A percentile compares a stretch with the other conserved stretches of the same genome.
phyloP scores from a whole-genome alignment of 805 yeast genomes.

The Brettanomyces bruxellensis region DNA sequence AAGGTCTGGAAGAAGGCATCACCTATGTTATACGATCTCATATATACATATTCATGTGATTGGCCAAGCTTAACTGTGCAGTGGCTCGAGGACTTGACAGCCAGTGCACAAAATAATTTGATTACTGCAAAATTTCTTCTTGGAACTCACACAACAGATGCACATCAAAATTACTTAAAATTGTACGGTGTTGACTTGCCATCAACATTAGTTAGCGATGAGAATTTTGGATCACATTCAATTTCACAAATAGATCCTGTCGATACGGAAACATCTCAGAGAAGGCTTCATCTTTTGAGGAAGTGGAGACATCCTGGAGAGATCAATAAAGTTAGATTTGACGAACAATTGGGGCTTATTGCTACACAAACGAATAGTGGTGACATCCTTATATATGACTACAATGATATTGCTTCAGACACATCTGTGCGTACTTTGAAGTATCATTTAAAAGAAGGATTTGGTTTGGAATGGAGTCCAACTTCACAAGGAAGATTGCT shows the following conservation, averaged over 20 bases:
- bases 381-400: constrained; percentile 35
- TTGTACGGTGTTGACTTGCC: constrained; percentile 40
- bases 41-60: constrained; percentile 57
- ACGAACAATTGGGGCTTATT: constrained; percentile 37
- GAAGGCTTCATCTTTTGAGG: constrained; percentile 30
- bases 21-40: constrained; percentile 65
- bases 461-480: constrained; percentile 61
- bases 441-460: constrained; percentile 60
- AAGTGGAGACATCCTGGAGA: constrained; percentile 60
- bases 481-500: constrained; percentile 34
- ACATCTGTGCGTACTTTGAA: constrained; percentile 26
- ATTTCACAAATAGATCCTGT: constrained; percentile 11
- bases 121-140: constrained; percentile 27
- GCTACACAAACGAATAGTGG: constrained; percentile 52
- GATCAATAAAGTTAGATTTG: constrained; percentile 51
- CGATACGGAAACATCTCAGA: constrained; percentile 22
- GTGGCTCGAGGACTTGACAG: constrained; percentile 47
- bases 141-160: constrained; percentile 38
- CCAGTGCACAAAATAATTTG: constrained; percentile 4
- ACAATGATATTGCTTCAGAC: constrained; percentile 11
- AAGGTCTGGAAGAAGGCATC: constrained; percentile 80
- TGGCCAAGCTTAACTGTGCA: constrained; percentile 68
- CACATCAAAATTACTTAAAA: constrained; percentile 34
- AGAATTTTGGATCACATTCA: background rate
- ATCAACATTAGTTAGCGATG: constrained; percentile 35